Evolutionary conservation across 2,329 filamentous ascomycete genomes (phyloP), one percentile per base, ranked within the genome.

Genomic region (Sporothrix schenckii): DNA sequence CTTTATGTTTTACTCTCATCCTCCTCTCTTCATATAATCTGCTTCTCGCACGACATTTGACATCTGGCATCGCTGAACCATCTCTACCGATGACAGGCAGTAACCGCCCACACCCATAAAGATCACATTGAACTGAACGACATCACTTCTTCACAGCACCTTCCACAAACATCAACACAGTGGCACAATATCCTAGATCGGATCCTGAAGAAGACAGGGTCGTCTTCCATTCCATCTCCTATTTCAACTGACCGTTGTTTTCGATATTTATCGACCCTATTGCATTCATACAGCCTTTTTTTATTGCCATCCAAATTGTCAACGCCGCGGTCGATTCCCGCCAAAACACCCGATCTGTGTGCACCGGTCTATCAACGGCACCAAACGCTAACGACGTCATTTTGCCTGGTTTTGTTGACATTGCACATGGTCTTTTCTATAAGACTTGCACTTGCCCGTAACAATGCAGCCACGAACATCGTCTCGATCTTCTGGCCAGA

Each of bases 401-500:
- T 34, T 34, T 6, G 7, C 34, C 49, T 53, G 6, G 27, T n/a
- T 39, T 52, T 44, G 49, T 54, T 54, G 49, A 54, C 49, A 27
- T 47, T 44, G 41, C 30, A 13, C 19, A 19, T 65, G 21, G 58
- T 63, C 39, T 9, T 47, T 10, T 47, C 39, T 13, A 9, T n/a
- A 39, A 49, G 3, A 50, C 41, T 4, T 16, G 21, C 11, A 50
- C 19, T 34, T 54, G 13, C 52, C 21, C 5, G 13, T 14, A n/a
- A 70, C 65, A 66, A 74, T 72, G 69, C 73, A 72, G 4, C 52
- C 60, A 71, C 65, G 41, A 60, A 80, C 82, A 63, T 81, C 82
- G 0, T 81, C 81, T 24, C 80, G 81, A 54, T 77, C 79, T 44
- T 75, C 76, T 66, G 76, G 77, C 70, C 78, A 80, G 70, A 80